Percentiles rank a stretch among this genome's conserved stretches.
Conservation (phyloP, 2,329 filamentous ascomycete genomes). For the Fusarium lyarnte region DNA sequence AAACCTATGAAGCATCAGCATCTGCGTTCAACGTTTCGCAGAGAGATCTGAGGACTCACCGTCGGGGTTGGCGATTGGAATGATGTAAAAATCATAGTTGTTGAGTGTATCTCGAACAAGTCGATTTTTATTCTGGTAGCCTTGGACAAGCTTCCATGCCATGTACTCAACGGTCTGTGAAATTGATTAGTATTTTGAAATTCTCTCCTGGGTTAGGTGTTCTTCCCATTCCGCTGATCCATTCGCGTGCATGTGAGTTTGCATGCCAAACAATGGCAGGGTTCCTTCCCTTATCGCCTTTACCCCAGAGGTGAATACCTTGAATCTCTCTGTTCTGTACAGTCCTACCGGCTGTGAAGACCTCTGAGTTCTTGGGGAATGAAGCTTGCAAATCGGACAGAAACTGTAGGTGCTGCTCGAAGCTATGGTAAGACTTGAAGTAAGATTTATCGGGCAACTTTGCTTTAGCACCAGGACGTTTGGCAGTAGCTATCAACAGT, state of each 20-base stretch:
- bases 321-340: conserved; percentile 63
- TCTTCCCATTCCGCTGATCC: conserved; percentile 64
- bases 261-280: conserved; percentile 66
- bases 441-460: conserved; percentile 45
- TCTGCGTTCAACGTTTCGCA: accelerated
- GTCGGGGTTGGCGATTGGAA: conserved; percentile 71
- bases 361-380: conserved; percentile 56
- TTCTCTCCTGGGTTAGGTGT: accelerated
- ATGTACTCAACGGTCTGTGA: conserved; percentile 37
- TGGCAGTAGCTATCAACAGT: neutral
- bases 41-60: conserved; percentile 47
- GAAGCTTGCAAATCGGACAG: conserved; percentile 55
- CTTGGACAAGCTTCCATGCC: conserved; percentile 34
- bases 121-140: conserved; percentile 27
- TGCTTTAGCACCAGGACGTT: neutral
- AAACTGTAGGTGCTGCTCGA: conserved; percentile 60
- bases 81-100: conserved; percentile 73
- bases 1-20: conserved; percentile 55
- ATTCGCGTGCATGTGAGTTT: conserved; percentile 69
- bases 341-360: conserved; percentile 61
- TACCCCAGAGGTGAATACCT: conserved; percentile 67
- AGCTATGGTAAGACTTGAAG: conserved; percentile 64
- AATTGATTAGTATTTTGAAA: neutral
- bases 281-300: conserved; percentile 54
- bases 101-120: conserved; percentile 53